Percentiles rank a stretch among this genome's conserved stretches.
Conservation (phyloP, 108 stramenopile species). For the Skeletonema menzelii region DNA sequence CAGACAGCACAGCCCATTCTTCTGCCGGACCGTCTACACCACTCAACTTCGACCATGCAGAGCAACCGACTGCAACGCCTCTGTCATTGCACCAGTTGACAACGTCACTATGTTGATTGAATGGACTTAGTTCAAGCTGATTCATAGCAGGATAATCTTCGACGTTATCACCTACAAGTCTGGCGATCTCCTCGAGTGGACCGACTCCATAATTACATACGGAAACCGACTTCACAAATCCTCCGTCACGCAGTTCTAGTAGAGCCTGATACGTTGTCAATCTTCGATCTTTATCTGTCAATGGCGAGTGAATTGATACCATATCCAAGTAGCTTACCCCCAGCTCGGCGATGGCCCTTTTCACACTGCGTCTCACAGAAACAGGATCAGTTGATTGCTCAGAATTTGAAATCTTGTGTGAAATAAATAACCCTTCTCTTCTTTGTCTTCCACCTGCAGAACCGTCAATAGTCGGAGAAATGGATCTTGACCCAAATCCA, state of each 20-base stretch:
- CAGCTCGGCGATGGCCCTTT: constrained; percentile 26
- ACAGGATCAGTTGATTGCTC: constrained; percentile 64
- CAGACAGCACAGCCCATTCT: constrained; percentile 58
- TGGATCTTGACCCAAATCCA: background rate
- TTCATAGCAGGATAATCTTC: constrained; percentile 59
- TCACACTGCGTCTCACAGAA: constrained; percentile 40
- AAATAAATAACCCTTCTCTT: constrained; percentile 58
- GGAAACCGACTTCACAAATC: constrained; percentile 60
- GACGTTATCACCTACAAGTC: constrained; percentile 1
- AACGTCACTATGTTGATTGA: constrained; percentile 65
- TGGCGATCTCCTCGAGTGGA: constrained; percentile 59
- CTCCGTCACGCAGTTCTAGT: constrained; percentile 54
- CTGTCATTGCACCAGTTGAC: constrained; percentile 52
- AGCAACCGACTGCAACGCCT: constrained; percentile 55
- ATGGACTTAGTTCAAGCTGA: constrained; percentile 77
- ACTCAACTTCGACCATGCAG: constrained; percentile 76
- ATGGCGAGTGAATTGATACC: constrained; percentile 71
- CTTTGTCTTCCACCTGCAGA: constrained; percentile 27
- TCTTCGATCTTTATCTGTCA: constrained; percentile 52
- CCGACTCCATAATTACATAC: constrained; percentile 78
- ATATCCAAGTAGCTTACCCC: constrained; percentile 61
- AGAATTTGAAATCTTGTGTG: constrained; percentile 72
- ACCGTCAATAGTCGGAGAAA: constrained; percentile 32
- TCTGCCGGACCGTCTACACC: constrained; percentile 56
- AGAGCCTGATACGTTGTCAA: constrained; percentile 60